Evolutionary conservation across 352 stramenopile species (phyloP), one percentile per base, ranked within the genome.

Genomic region (Phytopythium vexans): DNA sequence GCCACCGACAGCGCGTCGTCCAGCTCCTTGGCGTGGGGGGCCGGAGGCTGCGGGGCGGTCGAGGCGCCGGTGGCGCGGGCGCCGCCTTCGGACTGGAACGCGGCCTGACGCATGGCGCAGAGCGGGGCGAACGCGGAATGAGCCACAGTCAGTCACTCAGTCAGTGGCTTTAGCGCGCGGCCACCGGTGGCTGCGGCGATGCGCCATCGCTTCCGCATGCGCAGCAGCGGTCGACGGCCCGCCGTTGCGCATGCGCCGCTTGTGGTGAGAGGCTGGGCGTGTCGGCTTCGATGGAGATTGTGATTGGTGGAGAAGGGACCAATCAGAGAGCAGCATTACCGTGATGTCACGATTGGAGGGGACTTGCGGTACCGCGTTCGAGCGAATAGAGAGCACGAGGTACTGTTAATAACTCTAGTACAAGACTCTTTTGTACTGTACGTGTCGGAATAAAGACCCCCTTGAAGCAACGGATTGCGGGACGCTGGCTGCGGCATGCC

Each of bases 41-140:
- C 12, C 43, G 60, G 56, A 39, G 60, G 50, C 37, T 34, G 33
- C 41, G 44, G 16, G 9, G 36, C 14, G 38, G 38, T 46, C 14
- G 37, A 8, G 36, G 54, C 52, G 39, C 21, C 21, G 21, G 21
- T 27, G 21, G 65, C 58, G 52, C 46, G 33, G 21, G 37, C 52
- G 39, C 41, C 60, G 57, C 66, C 60, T 52, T 79, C 63, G 43
- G 63, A 58, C 52, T 78, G 69, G 36, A 56, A 68, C 49, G 61
- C 67, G 45, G 63, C 57, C 38, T 49, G 31, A 43, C 58, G 63
- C 59, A 66, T 59, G 42, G 52, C 53, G 32, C 6, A 36, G 35
- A 15, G 47, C 12, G 36, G 49, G 54, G 43, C 33, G 52, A 15
- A 35, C 12, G 16, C 16, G 27, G 33, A 39, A 32, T 16, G 8